Conservation (phyloP, 176 grass and related monocot species). For the Tuctoria greenei region DNA sequence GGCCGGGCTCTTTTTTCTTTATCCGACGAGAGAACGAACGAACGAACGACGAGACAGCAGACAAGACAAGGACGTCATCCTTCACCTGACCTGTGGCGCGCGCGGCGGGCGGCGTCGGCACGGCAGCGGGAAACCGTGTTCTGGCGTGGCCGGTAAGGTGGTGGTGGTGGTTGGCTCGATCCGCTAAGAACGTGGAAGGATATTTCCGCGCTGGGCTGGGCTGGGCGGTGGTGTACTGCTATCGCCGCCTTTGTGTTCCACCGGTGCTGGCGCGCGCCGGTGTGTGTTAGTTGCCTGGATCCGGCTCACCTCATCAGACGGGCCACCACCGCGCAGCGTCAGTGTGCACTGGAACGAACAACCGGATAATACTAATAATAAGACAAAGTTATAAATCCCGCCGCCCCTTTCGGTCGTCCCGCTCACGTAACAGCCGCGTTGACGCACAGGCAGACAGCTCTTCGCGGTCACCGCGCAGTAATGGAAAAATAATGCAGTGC, state of each 20-base stretch:
- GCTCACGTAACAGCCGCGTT: neutral
- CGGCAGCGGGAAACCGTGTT: constrained; percentile 2
- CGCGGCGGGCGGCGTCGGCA: neutral
- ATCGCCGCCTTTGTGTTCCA: neutral
- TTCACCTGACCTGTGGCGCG: neutral
- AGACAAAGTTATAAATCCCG: neutral
- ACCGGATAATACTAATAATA: neutral
- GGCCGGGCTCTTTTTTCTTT: neutral
- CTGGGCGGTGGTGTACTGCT: neutral
- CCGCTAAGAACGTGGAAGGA: neutral
- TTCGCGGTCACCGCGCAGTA: neutral
- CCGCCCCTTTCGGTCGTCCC: neutral
- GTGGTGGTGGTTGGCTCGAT: neutral
- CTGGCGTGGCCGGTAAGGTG: no score
- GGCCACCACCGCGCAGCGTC: neutral
- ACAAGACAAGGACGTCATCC: neutral
- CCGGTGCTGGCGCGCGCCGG: neutral
- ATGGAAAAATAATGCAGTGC: neutral
- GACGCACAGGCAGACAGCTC: neutral
- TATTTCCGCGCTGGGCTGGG: neutral
- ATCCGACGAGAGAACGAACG: neutral
- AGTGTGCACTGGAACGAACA: neutral
- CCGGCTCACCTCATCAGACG: neutral
- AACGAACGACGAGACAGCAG: neutral
- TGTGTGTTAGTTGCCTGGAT: neutral